Evolutionary conservation across 2,329 filamentous ascomycete species (phyloP).

Genomic region (Trichoderma sp.): DNA sequence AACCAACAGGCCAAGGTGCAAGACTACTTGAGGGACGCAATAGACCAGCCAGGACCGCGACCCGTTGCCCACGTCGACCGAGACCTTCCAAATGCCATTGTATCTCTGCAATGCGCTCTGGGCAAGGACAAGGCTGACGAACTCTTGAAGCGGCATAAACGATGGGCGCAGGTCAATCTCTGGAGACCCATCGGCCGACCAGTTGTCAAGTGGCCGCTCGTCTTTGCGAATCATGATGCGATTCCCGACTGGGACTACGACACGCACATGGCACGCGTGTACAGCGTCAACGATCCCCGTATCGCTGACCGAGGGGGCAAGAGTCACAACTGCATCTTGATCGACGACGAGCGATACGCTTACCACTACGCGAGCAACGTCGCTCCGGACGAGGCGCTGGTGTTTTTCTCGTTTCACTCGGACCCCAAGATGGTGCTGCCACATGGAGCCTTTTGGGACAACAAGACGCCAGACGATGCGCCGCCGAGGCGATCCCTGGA

Average conservation of each 20-base stretch:
- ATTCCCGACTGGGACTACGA: neutral
- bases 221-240: neutral
- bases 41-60: neutral
- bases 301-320: neutral
- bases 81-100: neutral
- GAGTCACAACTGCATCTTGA: neutral
- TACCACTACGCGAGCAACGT: neutral
- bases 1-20: neutral
- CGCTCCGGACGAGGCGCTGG: neutral
- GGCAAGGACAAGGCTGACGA: neutral
- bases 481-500: neutral
- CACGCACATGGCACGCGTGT: neutral
- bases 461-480: neutral
- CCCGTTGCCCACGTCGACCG: neutral
- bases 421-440: neutral
- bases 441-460: neutral
- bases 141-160: neutral
- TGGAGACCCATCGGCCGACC: neutral
- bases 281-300: neutral
- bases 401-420: neutral
- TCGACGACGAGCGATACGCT: neutral
- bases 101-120: neutral
- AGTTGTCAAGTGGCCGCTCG: neutral
- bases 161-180: neutral
- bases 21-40: neutral